Evolutionary conservation across 1,284 basidiomycete species (phyloP).

Genomic region (Veloboletus limbatus): DNA sequence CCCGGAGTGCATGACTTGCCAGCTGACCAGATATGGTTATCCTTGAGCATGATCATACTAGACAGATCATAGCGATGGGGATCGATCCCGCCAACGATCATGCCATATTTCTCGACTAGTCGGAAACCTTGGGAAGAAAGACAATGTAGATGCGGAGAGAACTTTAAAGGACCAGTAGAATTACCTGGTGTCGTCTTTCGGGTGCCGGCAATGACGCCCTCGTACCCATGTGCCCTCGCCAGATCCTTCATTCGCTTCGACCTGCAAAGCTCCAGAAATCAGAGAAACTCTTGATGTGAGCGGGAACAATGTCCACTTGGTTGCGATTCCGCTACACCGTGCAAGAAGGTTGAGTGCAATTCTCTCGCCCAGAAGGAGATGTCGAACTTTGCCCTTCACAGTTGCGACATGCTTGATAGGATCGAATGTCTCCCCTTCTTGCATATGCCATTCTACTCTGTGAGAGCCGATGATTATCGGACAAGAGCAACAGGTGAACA

Average conservation of each 20-base stretch:
- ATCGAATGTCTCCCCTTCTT: conserved; percentile 80
- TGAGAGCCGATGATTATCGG: not conserved
- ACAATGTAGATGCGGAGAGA: conserved; percentile 1
- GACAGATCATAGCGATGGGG: conserved; percentile 95
- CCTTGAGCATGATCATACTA: conserved; percentile 99
- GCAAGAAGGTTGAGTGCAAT: conserved; percentile 94
- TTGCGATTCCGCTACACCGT: conserved; percentile 95
- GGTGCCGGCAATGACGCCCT: conserved; percentile 92
- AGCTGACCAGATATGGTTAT: conserved; percentile 98
- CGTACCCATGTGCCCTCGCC: conserved; percentile 79
- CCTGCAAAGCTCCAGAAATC: conserved; percentile 40
- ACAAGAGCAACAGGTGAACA: not conserved
- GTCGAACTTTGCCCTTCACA: conserved; percentile 85
- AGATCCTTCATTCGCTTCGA: conserved; percentile 79
- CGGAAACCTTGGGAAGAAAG: conserved; percentile 70
- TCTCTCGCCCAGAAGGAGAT: conserved; percentile 91
- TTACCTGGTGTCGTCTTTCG: conserved; percentile 95
- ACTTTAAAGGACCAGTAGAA: conserved; percentile 8
- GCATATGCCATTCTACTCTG: conserved; percentile 91
- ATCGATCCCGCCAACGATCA: conserved; percentile 97
- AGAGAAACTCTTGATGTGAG: not conserved
- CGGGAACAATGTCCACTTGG: conserved; percentile 57
- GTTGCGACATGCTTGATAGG: conserved; percentile 89
- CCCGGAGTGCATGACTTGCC: conserved; percentile 44
- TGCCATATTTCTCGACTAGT: conserved; percentile 97